Evolutionary conservation across 2,329 filamentous ascomycete species (phyloP).

Genomic region (Botrytis medusae): DNA sequence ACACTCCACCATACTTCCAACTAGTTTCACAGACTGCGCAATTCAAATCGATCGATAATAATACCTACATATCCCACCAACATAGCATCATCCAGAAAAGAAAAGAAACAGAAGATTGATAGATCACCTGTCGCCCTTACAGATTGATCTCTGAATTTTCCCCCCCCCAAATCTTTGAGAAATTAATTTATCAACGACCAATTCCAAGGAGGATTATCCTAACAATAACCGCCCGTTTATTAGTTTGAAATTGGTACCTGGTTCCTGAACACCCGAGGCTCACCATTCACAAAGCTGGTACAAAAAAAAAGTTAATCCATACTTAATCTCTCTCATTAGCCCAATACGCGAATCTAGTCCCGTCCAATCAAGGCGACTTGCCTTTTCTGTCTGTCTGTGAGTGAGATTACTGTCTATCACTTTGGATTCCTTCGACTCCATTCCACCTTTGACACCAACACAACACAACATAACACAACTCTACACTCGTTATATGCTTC

Average conservation of each 20-base stretch:
- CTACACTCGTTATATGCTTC: slow-evolving; percentile 9
- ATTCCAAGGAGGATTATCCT: neutral
- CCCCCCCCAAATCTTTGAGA: neutral
- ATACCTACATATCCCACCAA: neutral
- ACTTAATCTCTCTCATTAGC: slow-evolving; percentile 13
- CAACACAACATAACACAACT: slow-evolving; percentile 13
- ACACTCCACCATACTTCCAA: slow-evolving; percentile 4
- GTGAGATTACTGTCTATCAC: slow-evolving; percentile 11
- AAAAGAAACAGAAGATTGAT: neutral
- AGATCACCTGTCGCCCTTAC: neutral
- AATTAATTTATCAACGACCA: neutral
- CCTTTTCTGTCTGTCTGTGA: slow-evolving; percentile 8
- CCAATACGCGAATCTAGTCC: slow-evolving; percentile 10
- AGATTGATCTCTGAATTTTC: neutral
- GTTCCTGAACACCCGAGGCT: slow-evolving; percentile 15
- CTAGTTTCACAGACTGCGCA: slow-evolving; percentile 7
- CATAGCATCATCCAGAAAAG: neutral
- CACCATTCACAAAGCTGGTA: neutral
- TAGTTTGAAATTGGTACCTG: slow-evolving; percentile 16
- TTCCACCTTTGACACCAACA: slow-evolving; percentile 11
- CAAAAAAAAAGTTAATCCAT: slow-evolving; percentile 5
- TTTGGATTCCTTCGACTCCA: slow-evolving; percentile 9
- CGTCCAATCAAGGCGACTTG: slow-evolving; percentile 1
- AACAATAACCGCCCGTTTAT: neutral
- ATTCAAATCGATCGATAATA: neutral